Evolutionary conservation across 2,329 filamentous ascomycete genomes (phyloP).

Genomic region (Colletotrichum destructivum): DNA sequence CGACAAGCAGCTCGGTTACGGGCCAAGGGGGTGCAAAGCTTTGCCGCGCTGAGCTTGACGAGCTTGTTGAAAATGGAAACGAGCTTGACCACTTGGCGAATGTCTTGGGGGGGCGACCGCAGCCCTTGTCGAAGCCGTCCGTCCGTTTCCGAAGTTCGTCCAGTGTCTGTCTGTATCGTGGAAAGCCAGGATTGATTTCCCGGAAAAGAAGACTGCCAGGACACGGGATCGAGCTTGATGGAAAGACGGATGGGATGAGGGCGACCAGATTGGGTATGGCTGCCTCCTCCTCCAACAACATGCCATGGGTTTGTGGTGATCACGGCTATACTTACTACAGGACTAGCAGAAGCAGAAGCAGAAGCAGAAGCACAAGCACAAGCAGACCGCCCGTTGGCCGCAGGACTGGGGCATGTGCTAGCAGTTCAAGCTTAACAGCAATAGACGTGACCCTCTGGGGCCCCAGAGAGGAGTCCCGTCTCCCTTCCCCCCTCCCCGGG

Average conservation of each 20-base stretch:
- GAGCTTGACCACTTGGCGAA: background rate
- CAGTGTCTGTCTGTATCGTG: background rate
- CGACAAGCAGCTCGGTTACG: background rate
- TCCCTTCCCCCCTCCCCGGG: background rate
- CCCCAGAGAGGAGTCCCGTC: constrained; percentile 1
- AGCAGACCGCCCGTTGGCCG: constrained; percentile 8
- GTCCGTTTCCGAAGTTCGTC: no score
- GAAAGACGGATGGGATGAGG: background rate
- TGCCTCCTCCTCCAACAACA: background rate
- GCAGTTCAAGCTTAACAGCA: constrained; percentile 27
- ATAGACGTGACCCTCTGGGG: constrained; percentile 29
- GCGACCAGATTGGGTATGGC: background rate
- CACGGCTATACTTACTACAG: background rate
- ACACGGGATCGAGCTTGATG: background rate
- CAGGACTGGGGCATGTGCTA: constrained; percentile 4
- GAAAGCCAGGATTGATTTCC: background rate
- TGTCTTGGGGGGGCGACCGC: background rate
- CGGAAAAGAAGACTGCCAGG: background rate
- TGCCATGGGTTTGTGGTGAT: background rate
- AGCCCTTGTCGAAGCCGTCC: background rate
- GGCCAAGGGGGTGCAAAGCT: background rate
- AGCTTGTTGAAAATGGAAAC: background rate
- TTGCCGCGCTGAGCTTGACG: background rate
- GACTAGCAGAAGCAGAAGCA: background rate
- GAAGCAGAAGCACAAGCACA: background rate